A percentile compares a stretch with the other conserved stretches of the same genome.
Evolutionary conservation across 2,329 filamentous ascomycete species (phyloP).

Genomic region (Claviceps sorghi): DNA sequence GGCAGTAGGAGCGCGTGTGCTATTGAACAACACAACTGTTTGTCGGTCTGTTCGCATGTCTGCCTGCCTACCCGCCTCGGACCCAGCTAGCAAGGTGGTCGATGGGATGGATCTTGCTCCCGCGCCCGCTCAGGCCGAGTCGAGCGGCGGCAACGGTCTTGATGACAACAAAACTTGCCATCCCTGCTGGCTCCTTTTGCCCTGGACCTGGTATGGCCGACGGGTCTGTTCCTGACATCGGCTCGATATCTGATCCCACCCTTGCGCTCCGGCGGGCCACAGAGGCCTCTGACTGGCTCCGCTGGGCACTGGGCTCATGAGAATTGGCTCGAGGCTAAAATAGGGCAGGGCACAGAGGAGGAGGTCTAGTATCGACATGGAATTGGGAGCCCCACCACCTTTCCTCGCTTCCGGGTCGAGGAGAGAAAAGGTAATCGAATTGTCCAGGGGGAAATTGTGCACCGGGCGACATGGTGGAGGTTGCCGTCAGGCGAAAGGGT

Average conservation of each 20-base stretch:
- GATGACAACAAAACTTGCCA: not conserved
- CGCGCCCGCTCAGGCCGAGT: not conserved
- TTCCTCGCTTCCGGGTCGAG: not conserved
- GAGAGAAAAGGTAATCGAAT: not conserved
- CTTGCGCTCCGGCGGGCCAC: not conserved
- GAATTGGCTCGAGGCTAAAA: slow-evolving; percentile 1
- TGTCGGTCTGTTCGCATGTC: not conserved
- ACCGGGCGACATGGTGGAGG: not conserved
- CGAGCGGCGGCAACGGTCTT: not conserved
- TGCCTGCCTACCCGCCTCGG: not conserved
- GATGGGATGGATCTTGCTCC: not conserved
- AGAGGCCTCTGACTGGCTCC: not conserved
- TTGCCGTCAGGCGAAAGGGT: not conserved
- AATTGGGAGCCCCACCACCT: not conserved
- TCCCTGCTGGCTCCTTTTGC: not conserved
- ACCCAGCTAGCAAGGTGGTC: not conserved
- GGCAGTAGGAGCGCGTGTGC: not conserved
- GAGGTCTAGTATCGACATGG: not conserved
- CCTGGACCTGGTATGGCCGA: not conserved
- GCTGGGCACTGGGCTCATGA: not conserved
- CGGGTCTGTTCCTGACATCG: not conserved
- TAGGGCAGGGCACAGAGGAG: not conserved
- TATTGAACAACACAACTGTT: not conserved
- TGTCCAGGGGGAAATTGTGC: not conserved
- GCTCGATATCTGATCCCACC: not conserved